Evolutionary conservation across 1,284 basidiomycete species (phyloP).

Genomic region (Cystobasidium pallidum): DNA sequence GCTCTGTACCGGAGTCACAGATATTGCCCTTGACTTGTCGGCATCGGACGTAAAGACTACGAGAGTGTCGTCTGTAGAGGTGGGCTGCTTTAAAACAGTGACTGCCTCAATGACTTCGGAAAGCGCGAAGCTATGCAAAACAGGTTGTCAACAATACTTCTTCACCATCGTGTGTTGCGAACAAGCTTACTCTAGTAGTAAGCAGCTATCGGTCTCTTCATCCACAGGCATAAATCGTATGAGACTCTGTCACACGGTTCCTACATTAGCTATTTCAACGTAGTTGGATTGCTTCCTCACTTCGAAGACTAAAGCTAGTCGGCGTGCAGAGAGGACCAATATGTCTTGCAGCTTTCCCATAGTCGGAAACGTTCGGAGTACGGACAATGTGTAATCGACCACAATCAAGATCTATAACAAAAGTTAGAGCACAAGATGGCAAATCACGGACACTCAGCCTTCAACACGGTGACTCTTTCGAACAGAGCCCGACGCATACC

Average conservation of each 20-base stretch:
- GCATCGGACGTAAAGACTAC: constrained; percentile 20
- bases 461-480: background rate
- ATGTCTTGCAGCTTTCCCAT: constrained; percentile 20
- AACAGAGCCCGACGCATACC: background rate
- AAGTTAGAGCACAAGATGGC: background rate
- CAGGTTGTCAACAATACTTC: background rate
- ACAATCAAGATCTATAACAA: constrained; percentile 25
- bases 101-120: constrained; percentile 28
- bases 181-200: constrained; percentile 30
- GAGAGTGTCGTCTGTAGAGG: constrained; percentile 28
- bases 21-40: constrained; percentile 3
- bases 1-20: constrained; percentile 15
- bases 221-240: constrained; percentile 35
- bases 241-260: constrained; percentile 27
- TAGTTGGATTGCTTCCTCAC: constrained; percentile 3
- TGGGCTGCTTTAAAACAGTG: constrained; percentile 22
- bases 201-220: background rate
- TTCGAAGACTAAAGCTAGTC: constrained; percentile 26
- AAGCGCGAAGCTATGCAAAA: constrained; percentile 12
- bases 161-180: background rate
- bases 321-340: constrained; percentile 11
- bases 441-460: background rate
- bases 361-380: background rate
- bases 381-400: constrained; percentile 7
- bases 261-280: too few relatives aligned